A percentile compares a stretch with the other conserved stretches of the same genome.
phyloP scores from a whole-genome alignment of 2,329 filamentous ascomycete genomes.

The Xylariaceae sp. region DNA sequence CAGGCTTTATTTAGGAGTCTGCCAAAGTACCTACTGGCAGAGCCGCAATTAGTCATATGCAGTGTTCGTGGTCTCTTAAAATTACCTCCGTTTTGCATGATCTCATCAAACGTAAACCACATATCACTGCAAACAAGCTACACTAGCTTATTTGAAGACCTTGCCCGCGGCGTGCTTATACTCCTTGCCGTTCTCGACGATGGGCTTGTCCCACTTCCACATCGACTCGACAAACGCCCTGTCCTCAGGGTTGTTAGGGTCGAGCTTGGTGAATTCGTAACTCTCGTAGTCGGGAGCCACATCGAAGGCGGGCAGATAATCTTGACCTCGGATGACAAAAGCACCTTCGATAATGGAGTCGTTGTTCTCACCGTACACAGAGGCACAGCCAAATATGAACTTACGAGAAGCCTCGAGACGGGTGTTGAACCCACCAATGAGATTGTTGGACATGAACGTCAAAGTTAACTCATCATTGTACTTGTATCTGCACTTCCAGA shows the following conservation, averaged over 20 bases:
- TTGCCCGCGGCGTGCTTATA: conserved; percentile 90
- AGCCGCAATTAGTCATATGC: conserved; percentile 6
- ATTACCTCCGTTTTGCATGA: conserved; percentile 24
- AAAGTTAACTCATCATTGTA: conserved; percentile 98
- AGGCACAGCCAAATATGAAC: conserved; percentile 90
- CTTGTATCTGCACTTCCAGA: conserved; percentile 96
- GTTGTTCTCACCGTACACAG: conserved; percentile 88
- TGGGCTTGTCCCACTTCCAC: conserved; percentile 91
- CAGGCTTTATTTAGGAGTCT: conserved; percentile 16
- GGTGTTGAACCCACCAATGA: conserved; percentile 96
- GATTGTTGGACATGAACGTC: conserved; percentile 98
- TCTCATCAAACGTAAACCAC: conserved; percentile 34
- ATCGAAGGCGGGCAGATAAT: conserved; percentile 84
- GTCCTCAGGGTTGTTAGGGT: conserved; percentile 83
- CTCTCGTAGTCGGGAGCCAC: conserved; percentile 97
- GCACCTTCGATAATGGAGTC: conserved; percentile 90
- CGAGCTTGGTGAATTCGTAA: conserved; percentile 96
- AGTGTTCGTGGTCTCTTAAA: conserved; percentile 18
- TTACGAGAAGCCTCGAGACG: conserved; percentile 98
- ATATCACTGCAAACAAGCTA: conserved; percentile 11
- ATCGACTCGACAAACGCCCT: conserved; percentile 80
- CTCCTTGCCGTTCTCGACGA: conserved; percentile 81
- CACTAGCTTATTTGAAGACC: conserved; percentile 88
- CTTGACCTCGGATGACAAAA: conserved; percentile 92
- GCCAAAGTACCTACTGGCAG: conserved; percentile 7